Evolutionary conservation across 352 stramenopile genomes (phyloP).

Genomic region (Peronosclerospora sorghi): DNA sequence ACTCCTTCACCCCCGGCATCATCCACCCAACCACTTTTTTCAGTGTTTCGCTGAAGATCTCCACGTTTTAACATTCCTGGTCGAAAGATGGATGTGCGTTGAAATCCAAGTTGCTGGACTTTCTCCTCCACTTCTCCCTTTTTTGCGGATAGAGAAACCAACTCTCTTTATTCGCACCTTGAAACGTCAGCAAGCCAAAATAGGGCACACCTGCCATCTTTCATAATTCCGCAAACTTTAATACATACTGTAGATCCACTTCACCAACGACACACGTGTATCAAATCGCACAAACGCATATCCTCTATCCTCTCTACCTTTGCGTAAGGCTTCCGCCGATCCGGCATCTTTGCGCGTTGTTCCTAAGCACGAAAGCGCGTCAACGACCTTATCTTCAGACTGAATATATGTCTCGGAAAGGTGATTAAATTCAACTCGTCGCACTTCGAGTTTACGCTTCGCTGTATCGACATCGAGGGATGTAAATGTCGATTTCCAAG

Average conservation of each 20-base stretch:
- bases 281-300: too few species aligned
- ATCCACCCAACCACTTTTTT: constrained; percentile 44
- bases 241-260: constrained; percentile 69
- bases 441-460: constrained; percentile 48
- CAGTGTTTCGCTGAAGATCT: constrained; percentile 35
- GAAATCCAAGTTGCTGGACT: constrained; percentile 44
- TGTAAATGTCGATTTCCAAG: constrained; percentile 40
- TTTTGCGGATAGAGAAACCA: constrained; percentile 72
- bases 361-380: constrained; percentile 59
- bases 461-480: constrained; percentile 28
- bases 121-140: constrained; percentile 68
- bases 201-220: constrained; percentile 41
- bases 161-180: constrained; percentile 52
- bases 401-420: constrained; percentile 25
- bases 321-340: constrained; percentile 53
- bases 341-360: constrained; percentile 64
- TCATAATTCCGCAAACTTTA: constrained; percentile 35
- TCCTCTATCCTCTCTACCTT: too few species aligned
- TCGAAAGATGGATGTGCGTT: constrained; percentile 44
- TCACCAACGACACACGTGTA: constrained; percentile 2
- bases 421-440: constrained; percentile 43
- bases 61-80: constrained; percentile 49
- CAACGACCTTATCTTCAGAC: constrained; percentile 35
- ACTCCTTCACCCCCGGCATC: constrained; percentile 35
- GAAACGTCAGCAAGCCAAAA: constrained; percentile 51